Evolutionary conservation across 441 rosid genomes (phyloP).

Genomic region (Gossypium gossypioides): DNA sequence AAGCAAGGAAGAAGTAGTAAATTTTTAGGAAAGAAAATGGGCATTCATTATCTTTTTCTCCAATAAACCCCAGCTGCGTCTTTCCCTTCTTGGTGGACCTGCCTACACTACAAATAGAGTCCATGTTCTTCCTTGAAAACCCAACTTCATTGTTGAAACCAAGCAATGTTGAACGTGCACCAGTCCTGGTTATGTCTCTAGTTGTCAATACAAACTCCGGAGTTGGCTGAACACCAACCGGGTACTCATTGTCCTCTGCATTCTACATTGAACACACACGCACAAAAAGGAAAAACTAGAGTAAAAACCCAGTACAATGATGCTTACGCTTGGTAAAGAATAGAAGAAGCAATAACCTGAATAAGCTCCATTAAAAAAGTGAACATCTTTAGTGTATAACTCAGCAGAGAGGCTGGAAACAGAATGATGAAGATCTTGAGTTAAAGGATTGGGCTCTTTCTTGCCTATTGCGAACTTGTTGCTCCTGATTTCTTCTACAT

Average conservation of each 20-base stretch:
- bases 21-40: too few relatives aligned
- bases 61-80: conserved; percentile 4
- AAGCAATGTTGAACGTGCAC: conserved; percentile 25
- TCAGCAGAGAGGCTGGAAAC: conserved; percentile 14
- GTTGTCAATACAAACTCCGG: conserved; percentile 25
- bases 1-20: too few relatives aligned
- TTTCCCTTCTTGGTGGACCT: conserved; percentile 10
- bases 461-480: background rate
- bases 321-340: background rate
- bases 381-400: conserved; percentile 16
- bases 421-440: background rate
- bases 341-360: background rate
- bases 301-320: background rate
- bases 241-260: conserved; percentile 28
- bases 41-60: conserved; percentile 2
- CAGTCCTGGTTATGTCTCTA: conserved; percentile 20
- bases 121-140: conserved; percentile 15
- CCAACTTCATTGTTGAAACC: conserved; percentile 28
- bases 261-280: conserved; percentile 12
- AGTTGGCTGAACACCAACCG: conserved; percentile 21
- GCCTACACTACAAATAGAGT: conserved; percentile 16
- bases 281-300: background rate
- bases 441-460: background rate
- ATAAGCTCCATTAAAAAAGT: conserved; percentile 19
- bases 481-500: background rate